Evolutionary conservation across 768 basidiomycete species (phyloP).

Genomic region (Lactifluus hygrophoroides): DNA sequence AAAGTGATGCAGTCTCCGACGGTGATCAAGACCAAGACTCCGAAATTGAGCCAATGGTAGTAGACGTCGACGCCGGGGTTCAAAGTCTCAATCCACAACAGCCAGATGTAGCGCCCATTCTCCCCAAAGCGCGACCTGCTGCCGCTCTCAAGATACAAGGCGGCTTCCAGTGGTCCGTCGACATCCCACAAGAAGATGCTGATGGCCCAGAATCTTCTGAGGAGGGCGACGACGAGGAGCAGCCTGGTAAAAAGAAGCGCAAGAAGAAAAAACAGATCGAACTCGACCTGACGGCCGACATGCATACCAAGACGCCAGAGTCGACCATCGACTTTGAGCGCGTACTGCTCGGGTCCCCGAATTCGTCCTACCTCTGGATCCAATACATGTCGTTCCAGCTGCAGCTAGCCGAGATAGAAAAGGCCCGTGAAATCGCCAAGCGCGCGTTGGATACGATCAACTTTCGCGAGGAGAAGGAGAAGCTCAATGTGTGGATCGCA

Average conservation of each 20-base stretch:
- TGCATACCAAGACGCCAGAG: conserved; percentile 79
- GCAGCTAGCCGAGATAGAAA: conserved; percentile 92
- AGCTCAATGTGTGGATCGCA: conserved; percentile 96
- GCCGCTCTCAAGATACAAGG: conserved; percentile 43
- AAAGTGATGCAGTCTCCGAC: conserved; percentile 14
- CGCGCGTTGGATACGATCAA: conserved; percentile 82
- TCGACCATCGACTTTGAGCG: conserved; percentile 95
- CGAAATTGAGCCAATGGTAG: conserved; percentile 31
- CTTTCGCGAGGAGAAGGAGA: conserved; percentile 95
- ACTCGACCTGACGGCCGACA: conserved; percentile 75
- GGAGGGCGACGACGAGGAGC: conserved; percentile 40
- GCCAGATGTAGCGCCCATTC: not conserved
- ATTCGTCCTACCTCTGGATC: conserved; percentile 97
- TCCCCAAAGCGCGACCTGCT: not conserved
- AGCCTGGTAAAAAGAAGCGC: conserved; percentile 52
- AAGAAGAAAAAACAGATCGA: conserved; percentile 65
- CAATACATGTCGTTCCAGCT: conserved; percentile 99
- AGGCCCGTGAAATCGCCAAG: conserved; percentile 80
- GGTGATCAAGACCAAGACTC: conserved; percentile 16
- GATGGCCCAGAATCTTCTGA: conserved; percentile 39
- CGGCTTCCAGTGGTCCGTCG: conserved; percentile 68
- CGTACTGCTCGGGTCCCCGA: conserved; percentile 83
- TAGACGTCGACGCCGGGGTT: conserved; percentile 32
- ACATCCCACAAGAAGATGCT: conserved; percentile 28
- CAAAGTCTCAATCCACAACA: not conserved